Conservation (phyloP, 2,329 filamentous ascomycete species). For the Fusarium bactridioides region DNA sequence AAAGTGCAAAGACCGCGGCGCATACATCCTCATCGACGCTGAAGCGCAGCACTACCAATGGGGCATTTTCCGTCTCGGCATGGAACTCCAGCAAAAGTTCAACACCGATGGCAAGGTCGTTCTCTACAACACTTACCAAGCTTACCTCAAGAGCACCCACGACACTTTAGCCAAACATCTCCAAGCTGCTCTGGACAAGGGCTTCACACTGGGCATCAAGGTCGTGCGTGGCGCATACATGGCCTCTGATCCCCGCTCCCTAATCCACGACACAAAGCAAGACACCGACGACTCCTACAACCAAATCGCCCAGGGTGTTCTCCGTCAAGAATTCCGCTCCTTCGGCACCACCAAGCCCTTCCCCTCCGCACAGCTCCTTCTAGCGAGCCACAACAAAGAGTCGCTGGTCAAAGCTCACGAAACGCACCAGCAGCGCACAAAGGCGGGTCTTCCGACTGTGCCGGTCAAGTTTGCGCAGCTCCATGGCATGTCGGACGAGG, state of each 20-base stretch:
- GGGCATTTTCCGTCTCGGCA: slow-evolving; percentile 46
- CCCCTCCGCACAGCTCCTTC: slow-evolving; percentile 56
- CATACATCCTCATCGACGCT: slow-evolving; percentile 56
- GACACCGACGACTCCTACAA: slow-evolving; percentile 63
- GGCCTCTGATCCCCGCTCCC: slow-evolving; percentile 54
- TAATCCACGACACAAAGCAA: slow-evolving; percentile 63
- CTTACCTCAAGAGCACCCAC: slow-evolving; percentile 60
- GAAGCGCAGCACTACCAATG: slow-evolving; percentile 55
- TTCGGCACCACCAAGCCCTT: slow-evolving; percentile 52
- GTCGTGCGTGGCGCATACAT: slow-evolving; percentile 66
- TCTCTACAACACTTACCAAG: slow-evolving; percentile 64
- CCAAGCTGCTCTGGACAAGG: slow-evolving; percentile 51
- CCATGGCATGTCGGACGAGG: slow-evolving; percentile 66
- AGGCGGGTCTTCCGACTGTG: slow-evolving; percentile 44
- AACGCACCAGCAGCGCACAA: slow-evolving; percentile 53
- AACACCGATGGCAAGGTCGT: slow-evolving; percentile 49
- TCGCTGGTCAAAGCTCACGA: slow-evolving; percentile 53
- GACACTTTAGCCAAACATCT: slow-evolving; percentile 55
- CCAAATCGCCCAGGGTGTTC: slow-evolving; percentile 54
- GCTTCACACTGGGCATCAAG: slow-evolving; percentile 63
- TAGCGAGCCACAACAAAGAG: slow-evolving; percentile 61
- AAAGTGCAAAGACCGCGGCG: slow-evolving; percentile 48
- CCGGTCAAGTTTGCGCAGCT: slow-evolving; percentile 60
- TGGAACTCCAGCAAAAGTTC: slow-evolving; percentile 49
- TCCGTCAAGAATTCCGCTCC: slow-evolving; percentile 50